These are phyloP conservation scores for Coemansia sp. DNA, from an alignment of 192 early-diverging fungal genomes.

Conservation along the genomic window DNA sequence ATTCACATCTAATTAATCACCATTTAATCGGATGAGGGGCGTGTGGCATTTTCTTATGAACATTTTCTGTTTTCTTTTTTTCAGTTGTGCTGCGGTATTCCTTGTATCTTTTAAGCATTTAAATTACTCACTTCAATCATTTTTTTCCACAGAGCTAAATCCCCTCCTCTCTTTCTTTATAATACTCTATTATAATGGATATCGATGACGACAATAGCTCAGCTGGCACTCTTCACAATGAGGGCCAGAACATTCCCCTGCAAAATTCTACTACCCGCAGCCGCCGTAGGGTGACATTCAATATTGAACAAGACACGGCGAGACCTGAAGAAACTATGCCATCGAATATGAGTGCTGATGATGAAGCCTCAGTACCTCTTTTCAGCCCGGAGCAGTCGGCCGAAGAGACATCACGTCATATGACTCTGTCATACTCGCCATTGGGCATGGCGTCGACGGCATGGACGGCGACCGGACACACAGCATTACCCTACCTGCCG, in stretches of 20 bases:
- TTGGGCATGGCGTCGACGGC: conserved; percentile 34
- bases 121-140: background rate
- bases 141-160: background rate
- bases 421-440: conserved; percentile 24
- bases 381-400: background rate
- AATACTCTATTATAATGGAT: background rate
- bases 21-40: background rate
- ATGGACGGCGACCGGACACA: conserved; percentile 10
- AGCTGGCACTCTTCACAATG: background rate
- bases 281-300: background rate
- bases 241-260: background rate
- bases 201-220: conserved; percentile 9
- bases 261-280: background rate
- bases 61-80: background rate
- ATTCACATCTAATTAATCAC: background rate
- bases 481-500: background rate
- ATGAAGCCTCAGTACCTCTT: background rate
- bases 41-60: no score
- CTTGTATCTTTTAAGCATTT: background rate
- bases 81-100: background rate
- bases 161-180: background rate
- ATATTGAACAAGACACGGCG: background rate
- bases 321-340: background rate
- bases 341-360: background rate
- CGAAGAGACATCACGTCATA: background rate